Base-by-base conservation (phyloP, 768 basidiomycete genomes). In the Boletus speciosus region DNA sequence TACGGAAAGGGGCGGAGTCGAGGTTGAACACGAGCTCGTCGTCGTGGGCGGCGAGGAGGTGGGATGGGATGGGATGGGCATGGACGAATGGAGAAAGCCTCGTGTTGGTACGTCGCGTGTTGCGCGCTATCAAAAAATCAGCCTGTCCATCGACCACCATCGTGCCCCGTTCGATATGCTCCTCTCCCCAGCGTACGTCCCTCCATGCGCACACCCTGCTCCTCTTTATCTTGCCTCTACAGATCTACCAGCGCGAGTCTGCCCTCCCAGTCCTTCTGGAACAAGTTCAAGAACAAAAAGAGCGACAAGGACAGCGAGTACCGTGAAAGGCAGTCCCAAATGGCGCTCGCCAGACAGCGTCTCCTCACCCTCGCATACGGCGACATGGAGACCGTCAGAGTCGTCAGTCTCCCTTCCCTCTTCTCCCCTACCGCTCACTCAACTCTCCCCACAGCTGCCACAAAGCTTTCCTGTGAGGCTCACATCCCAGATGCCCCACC, bases 341-440 rank as follows among this genome's bases (percentile, higher is more conserved):
- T 88, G 84, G 81, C 87, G 4, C 78, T 91, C 61, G 77, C 85
- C 25, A 74, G 88, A 51, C 86, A 87, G 61, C 82, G 87, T 56
- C 81, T 90, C 59, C 78, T 93, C 61, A 93, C 91, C 54, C 82
- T 93, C 54, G 84, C 82, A 9, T 90, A 85, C 68, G 87, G 78
- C 51, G 91, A 93, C 37, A 89, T 91, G 85, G 91, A 93, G 73
- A 93, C 91, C 8, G 78, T 93, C 54, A 79, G 85, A 59, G 82
- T 87, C 77, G 87, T 72, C 46, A 48, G 68, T 61, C 16, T 47
- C 21, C 51, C 45, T 46, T 57, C 21, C 45, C 19, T 1, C 19
- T 35, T 55, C 51, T 52, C 4, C 51, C 57, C 40, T 19, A 36
- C 0, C 43, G 10, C 31, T 8, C 45, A 3, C 54, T 52, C 51